Evolutionary conservation across 2,329 filamentous ascomycete species (phyloP).

Genomic region (Ceratocystis smalleyi): DNA sequence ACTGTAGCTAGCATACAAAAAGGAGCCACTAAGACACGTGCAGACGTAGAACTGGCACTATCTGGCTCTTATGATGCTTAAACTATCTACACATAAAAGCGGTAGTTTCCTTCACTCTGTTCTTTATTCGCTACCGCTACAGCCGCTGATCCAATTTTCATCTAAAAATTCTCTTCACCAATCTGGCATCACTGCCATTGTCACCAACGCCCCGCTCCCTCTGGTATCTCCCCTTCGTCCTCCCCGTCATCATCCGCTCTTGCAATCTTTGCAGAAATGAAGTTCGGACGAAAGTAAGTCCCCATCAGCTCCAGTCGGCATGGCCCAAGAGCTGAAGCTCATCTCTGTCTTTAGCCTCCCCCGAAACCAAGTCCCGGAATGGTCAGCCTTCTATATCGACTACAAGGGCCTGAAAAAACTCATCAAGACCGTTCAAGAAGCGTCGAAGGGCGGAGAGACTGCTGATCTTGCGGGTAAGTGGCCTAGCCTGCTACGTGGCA

Average conservation of each 20-base stretch:
- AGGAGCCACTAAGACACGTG: neutral
- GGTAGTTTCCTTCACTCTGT: neutral
- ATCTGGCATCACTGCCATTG: conserved; percentile 7
- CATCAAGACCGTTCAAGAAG: conserved; percentile 62
- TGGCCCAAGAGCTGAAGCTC: conserved; percentile 9
- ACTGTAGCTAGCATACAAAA: neutral
- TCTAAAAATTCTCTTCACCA: neutral
- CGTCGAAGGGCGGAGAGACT: conserved; percentile 51
- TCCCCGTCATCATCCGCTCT: neutral
- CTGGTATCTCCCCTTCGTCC: neutral
- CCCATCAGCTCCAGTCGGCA: neutral
- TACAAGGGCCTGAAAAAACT: conserved; percentile 91
- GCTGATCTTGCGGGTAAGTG: conserved; percentile 71
- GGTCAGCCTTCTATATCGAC: conserved; percentile 71
- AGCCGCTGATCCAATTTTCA: neutral
- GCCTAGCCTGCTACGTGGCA: conserved; percentile 19
- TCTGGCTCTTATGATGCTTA: neutral
- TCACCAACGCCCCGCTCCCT: neutral
- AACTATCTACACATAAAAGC: conserved; percentile 4
- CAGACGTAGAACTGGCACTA: neutral
- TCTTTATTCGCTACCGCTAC: neutral
- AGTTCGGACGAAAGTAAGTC: conserved; percentile 47
- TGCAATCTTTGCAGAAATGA: conserved; percentile 29
- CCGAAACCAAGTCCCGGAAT: conserved; percentile 74
- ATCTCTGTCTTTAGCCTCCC: conserved; percentile 40